Evolutionary conservation across 352 stramenopile genomes (phyloP).

Genomic region (Phytophthora nicotianae): DNA sequence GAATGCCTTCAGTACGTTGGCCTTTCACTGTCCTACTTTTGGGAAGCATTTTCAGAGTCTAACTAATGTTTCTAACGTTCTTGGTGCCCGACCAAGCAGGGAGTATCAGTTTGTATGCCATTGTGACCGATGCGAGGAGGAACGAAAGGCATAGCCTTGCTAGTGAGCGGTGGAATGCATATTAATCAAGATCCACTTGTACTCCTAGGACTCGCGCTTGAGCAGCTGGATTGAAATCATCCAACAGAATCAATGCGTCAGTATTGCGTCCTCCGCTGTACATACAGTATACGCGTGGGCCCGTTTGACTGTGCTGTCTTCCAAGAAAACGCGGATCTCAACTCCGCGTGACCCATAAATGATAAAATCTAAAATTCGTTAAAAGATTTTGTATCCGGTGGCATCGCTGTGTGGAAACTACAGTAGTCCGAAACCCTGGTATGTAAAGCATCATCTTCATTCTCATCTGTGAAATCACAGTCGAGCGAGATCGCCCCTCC

Average conservation of each 20-base stretch:
- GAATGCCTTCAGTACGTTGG: slow-evolving; percentile 65
- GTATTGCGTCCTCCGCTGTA: slow-evolving; percentile 5
- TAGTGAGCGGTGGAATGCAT: slow-evolving; percentile 1
- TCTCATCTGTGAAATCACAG: no score
- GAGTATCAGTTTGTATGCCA: slow-evolving; percentile 86
- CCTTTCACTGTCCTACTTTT: background rate
- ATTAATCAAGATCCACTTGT: slow-evolving; percentile 11
- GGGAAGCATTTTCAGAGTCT: slow-evolving; percentile 8
- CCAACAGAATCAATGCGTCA: background rate
- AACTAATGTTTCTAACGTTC: slow-evolving; percentile 17
- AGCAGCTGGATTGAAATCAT: background rate
- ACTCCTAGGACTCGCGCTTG: slow-evolving; percentile 3
- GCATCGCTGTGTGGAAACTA: no score
- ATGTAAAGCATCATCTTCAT: no score
- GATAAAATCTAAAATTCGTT: slow-evolving; percentile 31
- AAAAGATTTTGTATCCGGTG: slow-evolving; percentile 25
- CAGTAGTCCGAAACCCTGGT: no score
- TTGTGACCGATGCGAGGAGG: slow-evolving; percentile 67
- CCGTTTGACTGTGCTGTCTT: slow-evolving; percentile 7
- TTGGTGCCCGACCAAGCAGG: slow-evolving; percentile 32
- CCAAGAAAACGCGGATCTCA: slow-evolving; percentile 7
- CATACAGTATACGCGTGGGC: background rate
- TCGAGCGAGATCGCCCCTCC: no score
- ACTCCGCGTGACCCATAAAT: slow-evolving; percentile 22
- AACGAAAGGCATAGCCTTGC: slow-evolving; percentile 52